A percentile compares a stretch with the other conserved stretches of the same genome.
phyloP scores from a whole-genome alignment of 306 rosid genomes.

The Fragaria ananassa region DNA sequence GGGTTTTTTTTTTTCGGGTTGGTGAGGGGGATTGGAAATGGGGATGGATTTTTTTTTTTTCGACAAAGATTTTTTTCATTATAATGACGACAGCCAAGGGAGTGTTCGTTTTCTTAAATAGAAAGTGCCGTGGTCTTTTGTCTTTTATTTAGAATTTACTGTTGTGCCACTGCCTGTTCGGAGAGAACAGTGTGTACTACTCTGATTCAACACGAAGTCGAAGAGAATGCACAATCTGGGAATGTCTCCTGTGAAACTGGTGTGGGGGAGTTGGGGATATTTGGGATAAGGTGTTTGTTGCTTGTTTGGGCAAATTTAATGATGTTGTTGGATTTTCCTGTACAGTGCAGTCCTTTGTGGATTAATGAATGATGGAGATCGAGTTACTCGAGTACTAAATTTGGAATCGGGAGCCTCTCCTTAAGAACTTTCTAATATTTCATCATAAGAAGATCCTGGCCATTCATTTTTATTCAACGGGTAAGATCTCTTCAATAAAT shows the following conservation, averaged over 20 bases:
- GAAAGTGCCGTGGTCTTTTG: neutral
- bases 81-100: neutral
- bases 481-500: too few relatives aligned
- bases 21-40: neutral
- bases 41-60: neutral
- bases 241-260: neutral
- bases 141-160: neutral
- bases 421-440: too few relatives aligned
- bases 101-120: neutral
- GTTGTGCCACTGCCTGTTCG: neutral
- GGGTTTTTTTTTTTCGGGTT: neutral
- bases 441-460: too few relatives aligned
- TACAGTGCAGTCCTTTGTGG: too few relatives aligned
- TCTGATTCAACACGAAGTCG: neutral
- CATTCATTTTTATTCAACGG: too few relatives aligned
- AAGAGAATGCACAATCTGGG: neutral
- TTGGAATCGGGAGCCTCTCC: too few relatives aligned
- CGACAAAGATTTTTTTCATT: neutral
- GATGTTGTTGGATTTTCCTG: too few relatives aligned
- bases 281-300: too few relatives aligned
- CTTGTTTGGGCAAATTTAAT: too few relatives aligned
- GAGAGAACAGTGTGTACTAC: neutral
- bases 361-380: too few relatives aligned
- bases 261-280: too few relatives aligned
- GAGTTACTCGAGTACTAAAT: too few relatives aligned